phyloP scores from a whole-genome alignment of 768 basidiomycete genomes.

The Tulasnella sp. region DNA sequence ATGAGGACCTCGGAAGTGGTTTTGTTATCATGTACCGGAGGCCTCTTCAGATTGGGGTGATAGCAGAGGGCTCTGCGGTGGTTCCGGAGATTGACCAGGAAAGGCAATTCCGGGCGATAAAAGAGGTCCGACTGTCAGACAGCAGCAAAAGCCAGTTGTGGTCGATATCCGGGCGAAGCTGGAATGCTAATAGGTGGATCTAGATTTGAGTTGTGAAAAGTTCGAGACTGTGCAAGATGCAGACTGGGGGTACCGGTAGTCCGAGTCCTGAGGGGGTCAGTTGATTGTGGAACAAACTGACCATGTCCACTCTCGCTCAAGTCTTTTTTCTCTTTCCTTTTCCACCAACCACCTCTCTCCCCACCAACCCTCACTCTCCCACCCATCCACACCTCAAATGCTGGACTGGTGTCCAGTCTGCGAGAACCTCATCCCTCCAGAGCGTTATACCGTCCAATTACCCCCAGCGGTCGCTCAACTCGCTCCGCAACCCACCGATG shows the following conservation, averaged over 20 bases:
- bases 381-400: constrained; percentile 12
- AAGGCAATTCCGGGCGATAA: not conserved
- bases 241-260: not conserved
- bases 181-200: not conserved
- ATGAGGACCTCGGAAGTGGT: not conserved
- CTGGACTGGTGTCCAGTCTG: constrained; percentile 82
- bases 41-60: not conserved
- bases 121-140: not conserved
- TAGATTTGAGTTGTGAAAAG: not conserved
- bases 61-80: not conserved
- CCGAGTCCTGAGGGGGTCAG: not conserved
- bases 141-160: not conserved
- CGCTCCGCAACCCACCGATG: constrained; percentile 20
- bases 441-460: constrained; percentile 48
- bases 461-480: constrained; percentile 26
- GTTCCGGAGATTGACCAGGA: not conserved
- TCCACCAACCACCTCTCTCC: not conserved
- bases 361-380: not conserved
- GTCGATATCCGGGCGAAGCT: not conserved
- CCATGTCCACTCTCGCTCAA: not conserved
- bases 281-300: not conserved
- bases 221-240: not conserved
- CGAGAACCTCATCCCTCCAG: constrained; percentile 71
- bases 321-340: not conserved
- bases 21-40: not conserved